A percentile compares a stretch with the other conserved stretches of the same genome.
These are phyloP conservation scores for Talaromyces verruculosus DNA, from an alignment of 2,329 filamentous ascomycete genomes.

Conservation along the genomic window DNA sequence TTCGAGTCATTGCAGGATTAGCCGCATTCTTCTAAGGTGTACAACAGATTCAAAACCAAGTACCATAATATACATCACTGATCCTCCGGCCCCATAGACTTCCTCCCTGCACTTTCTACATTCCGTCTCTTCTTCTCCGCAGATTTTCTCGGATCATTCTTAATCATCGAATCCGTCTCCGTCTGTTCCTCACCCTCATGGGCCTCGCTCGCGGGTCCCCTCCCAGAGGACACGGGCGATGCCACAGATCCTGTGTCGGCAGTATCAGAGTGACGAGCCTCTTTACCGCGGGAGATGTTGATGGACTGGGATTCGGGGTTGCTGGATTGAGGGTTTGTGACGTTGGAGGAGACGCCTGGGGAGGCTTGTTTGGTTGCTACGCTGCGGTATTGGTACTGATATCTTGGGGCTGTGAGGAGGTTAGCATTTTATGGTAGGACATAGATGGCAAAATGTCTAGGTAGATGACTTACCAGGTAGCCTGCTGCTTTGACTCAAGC, in stretches of 20 bases:
- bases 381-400: background rate
- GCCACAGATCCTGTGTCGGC: background rate
- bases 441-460: background rate
- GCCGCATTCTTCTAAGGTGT: background rate
- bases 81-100: background rate
- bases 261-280: background rate
- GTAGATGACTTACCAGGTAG: background rate
- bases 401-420: background rate
- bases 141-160: background rate
- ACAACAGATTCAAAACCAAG: background rate
- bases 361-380: slow-evolving; percentile 4
- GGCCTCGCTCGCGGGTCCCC: background rate
- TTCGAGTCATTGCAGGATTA: background rate
- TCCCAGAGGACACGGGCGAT: background rate
- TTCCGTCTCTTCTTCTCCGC: background rate
- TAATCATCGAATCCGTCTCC: background rate
- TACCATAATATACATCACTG: background rate
- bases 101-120: background rate
- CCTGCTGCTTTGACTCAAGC: background rate
- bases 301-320: background rate
- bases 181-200: background rate
- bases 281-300: background rate
- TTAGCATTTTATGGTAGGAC: background rate
- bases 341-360: background rate
- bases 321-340: background rate